Conservation (phyloP, 1,284 basidiomycete species). For the Blastosporella zonata region DNA sequence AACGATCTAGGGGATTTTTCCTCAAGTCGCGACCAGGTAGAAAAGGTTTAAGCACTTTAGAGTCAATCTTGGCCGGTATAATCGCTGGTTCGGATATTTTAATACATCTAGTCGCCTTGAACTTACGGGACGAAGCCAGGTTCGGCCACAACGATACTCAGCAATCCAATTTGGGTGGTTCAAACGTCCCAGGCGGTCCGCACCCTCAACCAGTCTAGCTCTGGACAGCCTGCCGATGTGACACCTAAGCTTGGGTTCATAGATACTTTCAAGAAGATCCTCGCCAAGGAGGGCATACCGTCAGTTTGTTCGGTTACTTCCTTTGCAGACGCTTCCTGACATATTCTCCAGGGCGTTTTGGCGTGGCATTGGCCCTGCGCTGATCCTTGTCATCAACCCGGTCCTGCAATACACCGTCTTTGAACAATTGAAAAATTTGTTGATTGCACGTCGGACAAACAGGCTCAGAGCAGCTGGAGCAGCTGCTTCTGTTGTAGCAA, state of each 20-base stretch:
- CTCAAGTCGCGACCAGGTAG: slow-evolving; percentile 55
- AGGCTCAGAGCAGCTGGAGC: slow-evolving; percentile 47
- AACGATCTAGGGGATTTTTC: slow-evolving; percentile 58
- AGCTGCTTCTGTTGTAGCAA: slow-evolving; percentile 40
- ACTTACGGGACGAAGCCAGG: slow-evolving; percentile 43
- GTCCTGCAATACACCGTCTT: slow-evolving; percentile 89
- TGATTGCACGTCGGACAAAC: slow-evolving; percentile 59
- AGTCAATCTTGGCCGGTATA: slow-evolving; percentile 88
- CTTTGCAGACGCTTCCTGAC: neutral
- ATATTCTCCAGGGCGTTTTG: slow-evolving; percentile 65
- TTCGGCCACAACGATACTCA: slow-evolving; percentile 85
- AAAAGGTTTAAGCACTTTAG: slow-evolving; percentile 75
- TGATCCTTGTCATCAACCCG: slow-evolving; percentile 93
- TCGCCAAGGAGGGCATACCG: slow-evolving; percentile 73
- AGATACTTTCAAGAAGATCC: slow-evolving; percentile 71
- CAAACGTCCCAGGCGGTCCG: slow-evolving; percentile 88
- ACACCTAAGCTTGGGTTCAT: slow-evolving; percentile 59
- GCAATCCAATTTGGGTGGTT: slow-evolving; percentile 96
- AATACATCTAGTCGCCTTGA: neutral
- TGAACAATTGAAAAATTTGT: slow-evolving; percentile 79
- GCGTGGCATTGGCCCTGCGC: slow-evolving; percentile 93
- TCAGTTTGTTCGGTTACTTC: slow-evolving; percentile 19
- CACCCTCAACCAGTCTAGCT: slow-evolving; percentile 39
- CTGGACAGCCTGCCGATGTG: slow-evolving; percentile 28
- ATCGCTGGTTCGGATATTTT: slow-evolving; percentile 64